Conservation (phyloP, 164 flowering plant species). For the Platanus orientalis region DNA sequence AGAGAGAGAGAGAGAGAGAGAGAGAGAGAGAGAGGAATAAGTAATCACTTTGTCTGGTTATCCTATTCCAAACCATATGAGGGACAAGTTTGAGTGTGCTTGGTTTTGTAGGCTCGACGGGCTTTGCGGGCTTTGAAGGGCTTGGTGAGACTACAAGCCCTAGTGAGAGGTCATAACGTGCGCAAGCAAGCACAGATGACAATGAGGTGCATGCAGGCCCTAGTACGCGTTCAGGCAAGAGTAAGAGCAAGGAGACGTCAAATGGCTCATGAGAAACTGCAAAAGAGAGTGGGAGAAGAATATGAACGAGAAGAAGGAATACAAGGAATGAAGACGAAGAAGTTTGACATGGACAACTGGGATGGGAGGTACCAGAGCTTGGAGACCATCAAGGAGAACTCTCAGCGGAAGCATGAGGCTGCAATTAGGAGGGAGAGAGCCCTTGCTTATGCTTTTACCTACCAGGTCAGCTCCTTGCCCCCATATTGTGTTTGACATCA, state of each 20-base stretch:
- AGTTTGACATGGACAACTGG: constrained; percentile 23
- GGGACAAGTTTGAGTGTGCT: too few relatives aligned
- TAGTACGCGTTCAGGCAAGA: constrained; percentile 83
- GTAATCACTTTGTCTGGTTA: too few relatives aligned
- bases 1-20: too few relatives aligned
- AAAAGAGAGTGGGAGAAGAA: neutral
- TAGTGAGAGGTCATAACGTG: constrained; percentile 92
- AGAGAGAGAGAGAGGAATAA: too few relatives aligned
- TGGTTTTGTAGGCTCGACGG: constrained; percentile 58
- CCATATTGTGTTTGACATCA: too few relatives aligned
- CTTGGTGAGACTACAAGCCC: constrained; percentile 87
- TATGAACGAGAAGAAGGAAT: neutral
- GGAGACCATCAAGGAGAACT: constrained; percentile 34
- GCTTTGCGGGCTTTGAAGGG: constrained; percentile 93
- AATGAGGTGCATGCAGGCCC: constrained; percentile 96
- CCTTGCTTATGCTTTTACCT: constrained; percentile 75
- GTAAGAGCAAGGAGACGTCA: constrained; percentile 76
- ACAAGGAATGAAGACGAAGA: constrained; percentile 5
- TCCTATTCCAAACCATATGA: too few relatives aligned
- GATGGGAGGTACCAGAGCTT: constrained; percentile 35
- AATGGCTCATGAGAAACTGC: constrained; percentile 41
- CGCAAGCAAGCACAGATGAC: constrained; percentile 96
- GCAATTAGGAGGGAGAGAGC: constrained; percentile 66
- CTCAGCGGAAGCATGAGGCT: constrained; percentile 47
- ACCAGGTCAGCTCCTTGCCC: constrained; percentile 40